These are phyloP conservation scores for Ceratocystis smalleyi DNA, from an alignment of 2,329 filamentous ascomycete species.

Conservation along the genomic window DNA sequence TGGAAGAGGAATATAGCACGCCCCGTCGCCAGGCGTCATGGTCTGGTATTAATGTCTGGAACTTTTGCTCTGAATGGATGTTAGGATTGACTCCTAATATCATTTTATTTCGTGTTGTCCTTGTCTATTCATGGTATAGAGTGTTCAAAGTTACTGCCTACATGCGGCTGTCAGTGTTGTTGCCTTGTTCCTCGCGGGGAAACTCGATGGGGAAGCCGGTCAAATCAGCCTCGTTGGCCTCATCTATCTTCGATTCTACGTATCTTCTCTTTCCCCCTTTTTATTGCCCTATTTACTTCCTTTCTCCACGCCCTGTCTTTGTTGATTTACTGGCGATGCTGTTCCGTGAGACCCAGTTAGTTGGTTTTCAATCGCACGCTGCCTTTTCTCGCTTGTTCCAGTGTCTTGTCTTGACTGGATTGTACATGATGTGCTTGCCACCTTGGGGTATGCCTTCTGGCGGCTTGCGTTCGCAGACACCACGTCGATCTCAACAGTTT, in stretches of 20 bases:
- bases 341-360: no score
- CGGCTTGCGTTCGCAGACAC: not conserved
- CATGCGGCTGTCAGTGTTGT: not conserved
- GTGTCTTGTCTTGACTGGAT: not conserved
- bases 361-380: not conserved
- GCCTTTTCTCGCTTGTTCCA: not conserved
- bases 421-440: not conserved
- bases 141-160: not conserved
- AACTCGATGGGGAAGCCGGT: not conserved
- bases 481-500: not conserved
- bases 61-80: not conserved
- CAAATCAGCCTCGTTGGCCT: not conserved
- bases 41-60: not conserved
- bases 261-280: not conserved
- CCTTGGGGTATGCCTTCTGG: not conserved
- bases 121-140: not conserved
- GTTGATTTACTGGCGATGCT: not conserved
- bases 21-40: not conserved
- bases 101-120: not conserved
- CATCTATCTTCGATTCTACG: not conserved
- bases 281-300: conserved; percentile 7
- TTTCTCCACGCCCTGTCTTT: not conserved
- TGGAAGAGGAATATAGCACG: not conserved
- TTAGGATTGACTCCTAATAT: not conserved
- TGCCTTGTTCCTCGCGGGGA: not conserved